A percentile compares a stretch with the other conserved stretches of the same genome.
These are phyloP conservation scores for Globisporangium barbulae DNA, from an alignment of 352 stramenopile genomes.

Conservation along the genomic window DNA sequence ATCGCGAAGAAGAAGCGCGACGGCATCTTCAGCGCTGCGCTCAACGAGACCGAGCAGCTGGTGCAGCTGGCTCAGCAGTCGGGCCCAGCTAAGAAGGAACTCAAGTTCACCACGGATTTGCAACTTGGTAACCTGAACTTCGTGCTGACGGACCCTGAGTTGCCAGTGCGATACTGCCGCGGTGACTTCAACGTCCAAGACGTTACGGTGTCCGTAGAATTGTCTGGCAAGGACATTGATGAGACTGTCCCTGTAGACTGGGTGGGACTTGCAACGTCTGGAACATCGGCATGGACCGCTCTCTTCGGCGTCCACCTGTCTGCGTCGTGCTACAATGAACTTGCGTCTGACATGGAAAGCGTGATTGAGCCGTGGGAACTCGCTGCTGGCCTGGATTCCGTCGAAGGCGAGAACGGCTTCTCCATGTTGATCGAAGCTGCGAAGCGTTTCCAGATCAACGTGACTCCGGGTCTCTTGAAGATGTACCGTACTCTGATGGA, in stretches of 20 bases:
- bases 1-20: conserved; percentile 67
- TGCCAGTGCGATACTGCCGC: conserved; percentile 51
- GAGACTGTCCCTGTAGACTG: conserved; percentile 50
- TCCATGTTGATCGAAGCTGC: conserved; percentile 58
- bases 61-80: conserved; percentile 41
- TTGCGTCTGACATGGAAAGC: conserved; percentile 68
- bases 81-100: conserved; percentile 46
- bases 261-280: conserved; percentile 44
- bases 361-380: conserved; percentile 75
- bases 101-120: conserved; percentile 56
- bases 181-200: conserved; percentile 65
- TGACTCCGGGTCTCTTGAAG: conserved; percentile 68
- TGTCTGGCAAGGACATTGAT: conserved; percentile 54
- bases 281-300: conserved; percentile 54
- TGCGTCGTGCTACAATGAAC: conserved; percentile 69
- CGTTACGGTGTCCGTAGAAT: conserved; percentile 54
- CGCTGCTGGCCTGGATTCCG: conserved; percentile 47
- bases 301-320: conserved; percentile 62
- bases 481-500: conserved; percentile 79
- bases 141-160: conserved; percentile 52
- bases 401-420: conserved; percentile 56
- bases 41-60: conserved; percentile 50
- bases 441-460: conserved; percentile 75
- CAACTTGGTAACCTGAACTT: conserved; percentile 63
- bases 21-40: conserved; percentile 55